Evolutionary conservation across 2,329 filamentous ascomycete species (phyloP).

Genomic region (Byssothecium circinans): DNA sequence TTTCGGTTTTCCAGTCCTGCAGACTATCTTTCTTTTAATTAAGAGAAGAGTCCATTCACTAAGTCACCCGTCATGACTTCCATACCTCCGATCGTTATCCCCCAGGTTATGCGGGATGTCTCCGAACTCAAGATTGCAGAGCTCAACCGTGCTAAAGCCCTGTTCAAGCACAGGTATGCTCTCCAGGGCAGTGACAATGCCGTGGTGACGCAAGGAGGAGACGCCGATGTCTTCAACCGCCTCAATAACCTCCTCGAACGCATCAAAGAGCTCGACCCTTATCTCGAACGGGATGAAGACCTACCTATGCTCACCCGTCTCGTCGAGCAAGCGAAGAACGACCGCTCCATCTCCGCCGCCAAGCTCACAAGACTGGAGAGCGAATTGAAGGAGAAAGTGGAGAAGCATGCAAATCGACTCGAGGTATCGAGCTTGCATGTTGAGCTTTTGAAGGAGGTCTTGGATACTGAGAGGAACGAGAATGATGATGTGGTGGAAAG

Average conservation of each 20-base stretch:
- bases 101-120: constrained; percentile 23
- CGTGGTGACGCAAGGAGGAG: constrained; percentile 20
- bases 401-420: constrained; percentile 56
- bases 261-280: constrained; percentile 39
- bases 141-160: constrained; percentile 54
- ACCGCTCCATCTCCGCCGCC: constrained; percentile 54
- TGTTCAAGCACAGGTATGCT: constrained; percentile 53
- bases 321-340: constrained; percentile 56
- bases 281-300: constrained; percentile 37
- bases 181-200: constrained; percentile 27
- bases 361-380: constrained; percentile 53
- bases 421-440: constrained; percentile 61
- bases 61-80: constrained; percentile 9
- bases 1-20: too few relatives aligned
- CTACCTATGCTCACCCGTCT: constrained; percentile 54
- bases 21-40: too few relatives aligned
- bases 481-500: constrained; percentile 11
- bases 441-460: constrained; percentile 48
- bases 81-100: constrained; percentile 14
- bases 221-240: constrained; percentile 32
- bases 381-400: constrained; percentile 51
- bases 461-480: constrained; percentile 29
- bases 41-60: neutral
- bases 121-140: constrained; percentile 55
- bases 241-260: constrained; percentile 41